Percentiles rank a stretch among this genome's conserved stretches.
phyloP scores from a whole-genome alignment of 257 asterid genomes.

The Handroanthus guayacan region DNA sequence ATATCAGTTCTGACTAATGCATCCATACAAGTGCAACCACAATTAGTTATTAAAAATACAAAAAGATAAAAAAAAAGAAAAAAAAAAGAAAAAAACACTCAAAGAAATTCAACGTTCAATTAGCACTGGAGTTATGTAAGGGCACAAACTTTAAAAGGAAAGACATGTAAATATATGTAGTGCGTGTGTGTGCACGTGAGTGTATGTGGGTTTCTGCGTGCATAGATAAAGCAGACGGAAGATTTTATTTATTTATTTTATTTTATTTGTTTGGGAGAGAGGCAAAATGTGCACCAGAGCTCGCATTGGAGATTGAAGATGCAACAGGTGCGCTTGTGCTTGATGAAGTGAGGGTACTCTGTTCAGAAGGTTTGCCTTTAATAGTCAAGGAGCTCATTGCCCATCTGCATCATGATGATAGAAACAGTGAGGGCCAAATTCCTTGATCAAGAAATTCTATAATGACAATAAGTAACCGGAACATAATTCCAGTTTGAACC shows the following conservation, averaged over 20 bases:
- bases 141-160: neutral
- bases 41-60: neutral
- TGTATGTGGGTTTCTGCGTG: neutral
- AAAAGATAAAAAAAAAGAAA: too few relatives aligned
- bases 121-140: neutral
- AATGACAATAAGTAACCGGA: constrained; percentile 5
- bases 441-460: constrained; percentile 2
- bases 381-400: constrained; percentile 97
- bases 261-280: neutral
- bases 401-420: constrained; percentile 75
- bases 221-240: too few relatives aligned
- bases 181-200: neutral
- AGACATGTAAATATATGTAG: neutral
- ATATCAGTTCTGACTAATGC: constrained; percentile 31
- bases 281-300: constrained; percentile 59
- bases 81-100: neutral
- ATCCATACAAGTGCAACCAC: constrained; percentile 23
- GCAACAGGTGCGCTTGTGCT: constrained; percentile 60
- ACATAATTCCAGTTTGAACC: neutral
- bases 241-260: too few relatives aligned
- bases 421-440: constrained; percentile 23
- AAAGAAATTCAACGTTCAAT: constrained; percentile 9
- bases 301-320: constrained; percentile 64
- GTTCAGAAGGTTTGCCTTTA: constrained; percentile 91
- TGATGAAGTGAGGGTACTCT: constrained; percentile 57